Base-by-base conservation (phyloP, 129 eudicot genomes). In the Flaveria sonorensis region DNA sequence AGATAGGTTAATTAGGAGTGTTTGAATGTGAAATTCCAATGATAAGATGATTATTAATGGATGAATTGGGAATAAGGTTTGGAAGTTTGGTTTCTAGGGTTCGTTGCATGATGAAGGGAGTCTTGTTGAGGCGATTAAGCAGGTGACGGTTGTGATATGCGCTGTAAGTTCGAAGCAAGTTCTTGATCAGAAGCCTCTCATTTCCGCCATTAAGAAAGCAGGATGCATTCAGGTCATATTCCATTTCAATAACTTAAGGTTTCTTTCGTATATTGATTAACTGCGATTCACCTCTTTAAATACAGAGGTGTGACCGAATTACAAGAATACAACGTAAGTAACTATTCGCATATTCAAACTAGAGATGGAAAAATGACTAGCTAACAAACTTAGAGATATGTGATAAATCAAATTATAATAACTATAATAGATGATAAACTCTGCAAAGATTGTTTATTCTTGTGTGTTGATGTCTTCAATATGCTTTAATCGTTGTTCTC, bases 131-230 rank as follows among this genome's bases (percentile, higher is more conserved):
- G 98, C 96, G 2, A 48, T 93, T 50, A 85, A 81, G 77, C 84
- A 78, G 81, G 97, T 90, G 2, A 93, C 83, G 16, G 88, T 89
- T 16, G 98, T 93, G 51, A 93, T 90, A 72, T 93, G 93, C 71
- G 83, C 96, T 1, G 86, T 93, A 30, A 68, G 88, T 7, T 79
- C 93, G 7, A 88, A 81, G 75, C 90, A 93, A 53, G 90, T 68
- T 59, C 96, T 85, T n/a, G 86, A 87, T 51, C 98, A 93, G 90
- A 88, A 87, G 84, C 90, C 78, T 61, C 86, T 93, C 70, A 83
- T 93, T 81, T 55, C 83, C 7, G 88, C 85, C 64, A 93, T 93
- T 73, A 90, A 89, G 81, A 86, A 67, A 26, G 85, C 84, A 7
- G 91, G 96, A 47, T 81, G 82, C 71, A 85, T 93, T 80, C 81